Conservation (phyloP, 2,329 filamentous ascomycete species). For the Trichoderma endophyticum region DNA sequence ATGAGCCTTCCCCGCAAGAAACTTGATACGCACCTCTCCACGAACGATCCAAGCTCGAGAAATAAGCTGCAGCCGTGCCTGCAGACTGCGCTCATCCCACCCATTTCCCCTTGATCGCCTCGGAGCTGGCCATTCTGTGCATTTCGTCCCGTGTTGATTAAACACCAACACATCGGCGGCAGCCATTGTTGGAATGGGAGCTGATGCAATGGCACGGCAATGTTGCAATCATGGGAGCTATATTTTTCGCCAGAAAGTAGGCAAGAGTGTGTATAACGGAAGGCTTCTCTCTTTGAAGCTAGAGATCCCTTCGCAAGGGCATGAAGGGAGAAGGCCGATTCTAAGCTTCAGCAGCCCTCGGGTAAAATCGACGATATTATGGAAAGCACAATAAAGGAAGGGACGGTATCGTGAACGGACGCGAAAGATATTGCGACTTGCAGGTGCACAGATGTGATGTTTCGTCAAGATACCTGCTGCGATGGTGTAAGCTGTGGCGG, state of each 20-base stretch:
- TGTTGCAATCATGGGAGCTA: conserved; percentile 18
- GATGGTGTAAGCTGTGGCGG: conserved; percentile 9
- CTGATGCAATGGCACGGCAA: conserved; percentile 1
- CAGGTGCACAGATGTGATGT: background rate
- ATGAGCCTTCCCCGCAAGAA: background rate
- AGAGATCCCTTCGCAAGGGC: background rate
- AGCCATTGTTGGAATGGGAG: conserved; percentile 17
- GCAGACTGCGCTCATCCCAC: conserved; percentile 29
- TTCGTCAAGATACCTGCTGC: background rate
- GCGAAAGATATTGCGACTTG: background rate
- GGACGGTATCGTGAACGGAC: background rate
- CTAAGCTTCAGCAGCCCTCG: background rate
- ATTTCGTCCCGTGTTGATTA: background rate
- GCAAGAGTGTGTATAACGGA: background rate
- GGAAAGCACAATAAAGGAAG: background rate
- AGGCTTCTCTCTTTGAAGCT: background rate
- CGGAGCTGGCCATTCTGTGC: background rate
- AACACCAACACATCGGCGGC: conserved; percentile 14
- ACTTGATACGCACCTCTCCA: conserved; percentile 23
- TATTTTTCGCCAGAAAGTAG: background rate
- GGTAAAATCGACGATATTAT: background rate
- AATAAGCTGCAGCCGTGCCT: conserved; percentile 31
- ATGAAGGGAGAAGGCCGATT: conserved; percentile 1
- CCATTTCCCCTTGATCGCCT: conserved; percentile 22
- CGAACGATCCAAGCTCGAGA: conserved; percentile 33